Evolutionary conservation across 2,329 filamentous ascomycete genomes (phyloP).

Genomic region (Aspergillus thermomutatus): DNA sequence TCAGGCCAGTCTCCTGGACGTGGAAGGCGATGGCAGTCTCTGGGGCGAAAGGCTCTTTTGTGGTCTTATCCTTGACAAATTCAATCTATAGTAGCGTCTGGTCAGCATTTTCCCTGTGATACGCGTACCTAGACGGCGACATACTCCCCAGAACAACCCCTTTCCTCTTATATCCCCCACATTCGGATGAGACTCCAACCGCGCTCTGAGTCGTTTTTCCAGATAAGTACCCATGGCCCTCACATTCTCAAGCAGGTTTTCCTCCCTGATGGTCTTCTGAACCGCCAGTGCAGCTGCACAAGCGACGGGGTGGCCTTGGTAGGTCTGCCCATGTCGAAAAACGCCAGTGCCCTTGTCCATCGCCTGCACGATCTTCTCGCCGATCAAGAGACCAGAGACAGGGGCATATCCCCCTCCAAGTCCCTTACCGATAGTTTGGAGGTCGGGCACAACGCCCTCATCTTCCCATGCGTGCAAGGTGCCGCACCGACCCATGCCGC

Average conservation of each 20-base stretch:
- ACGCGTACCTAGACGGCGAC: conserved; percentile 23
- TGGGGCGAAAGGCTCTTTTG: conserved; percentile 53
- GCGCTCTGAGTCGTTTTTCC: conserved; percentile 41
- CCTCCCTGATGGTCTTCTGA: conserved; percentile 56
- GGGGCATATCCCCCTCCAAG: conserved; percentile 56
- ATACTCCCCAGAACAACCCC: conserved; percentile 58
- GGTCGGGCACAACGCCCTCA: conserved; percentile 56
- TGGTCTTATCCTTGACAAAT: conserved; percentile 54
- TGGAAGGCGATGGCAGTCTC: conserved; percentile 44
- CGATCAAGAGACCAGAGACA: conserved; percentile 54
- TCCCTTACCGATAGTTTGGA: conserved; percentile 59
- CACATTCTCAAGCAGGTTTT: conserved; percentile 60
- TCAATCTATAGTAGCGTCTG: conserved; percentile 43
- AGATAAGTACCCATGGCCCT: conserved; percentile 48
- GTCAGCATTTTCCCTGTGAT: background rate
- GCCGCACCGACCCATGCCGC: conserved; percentile 58
- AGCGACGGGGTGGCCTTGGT: conserved; percentile 56
- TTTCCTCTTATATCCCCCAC: conserved; percentile 59
- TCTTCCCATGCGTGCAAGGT: conserved; percentile 59
- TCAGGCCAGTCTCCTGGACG: conserved; percentile 51
- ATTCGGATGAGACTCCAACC: conserved; percentile 44
- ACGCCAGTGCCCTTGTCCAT: conserved; percentile 46
- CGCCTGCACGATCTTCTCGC: conserved; percentile 47
- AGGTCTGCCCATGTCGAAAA: conserved; percentile 60
- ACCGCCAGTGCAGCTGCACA: conserved; percentile 60